Conservation (phyloP, 2,329 filamentous ascomycete species). For the Colletotrichum viniferum region DNA sequence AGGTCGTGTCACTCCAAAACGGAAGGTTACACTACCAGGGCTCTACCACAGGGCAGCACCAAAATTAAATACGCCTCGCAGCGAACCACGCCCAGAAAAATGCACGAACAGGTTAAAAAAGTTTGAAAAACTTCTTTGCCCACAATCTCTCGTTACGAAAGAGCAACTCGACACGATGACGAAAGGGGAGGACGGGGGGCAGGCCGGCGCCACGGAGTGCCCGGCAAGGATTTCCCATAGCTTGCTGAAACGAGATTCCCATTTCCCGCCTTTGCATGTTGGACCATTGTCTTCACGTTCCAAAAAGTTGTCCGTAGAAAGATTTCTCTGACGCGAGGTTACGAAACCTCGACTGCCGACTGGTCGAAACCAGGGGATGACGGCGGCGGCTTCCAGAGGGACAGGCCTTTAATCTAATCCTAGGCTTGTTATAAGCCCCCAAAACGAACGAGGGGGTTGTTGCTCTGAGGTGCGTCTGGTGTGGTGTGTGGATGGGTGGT, state of each 20-base stretch:
- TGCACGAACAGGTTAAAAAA: background rate
- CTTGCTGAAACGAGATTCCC: slow-evolving; percentile 2
- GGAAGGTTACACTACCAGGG: background rate
- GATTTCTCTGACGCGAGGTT: background rate
- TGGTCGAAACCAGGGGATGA: background rate
- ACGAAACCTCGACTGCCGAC: background rate
- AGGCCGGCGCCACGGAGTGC: background rate
- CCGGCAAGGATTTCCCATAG: background rate
- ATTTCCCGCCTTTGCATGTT: background rate
- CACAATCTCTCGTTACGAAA: slow-evolving; percentile 2
- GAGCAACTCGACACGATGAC: background rate
- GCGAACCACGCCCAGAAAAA: background rate
- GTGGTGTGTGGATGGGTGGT: background rate
- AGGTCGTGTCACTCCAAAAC: background rate
- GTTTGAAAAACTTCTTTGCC: background rate
- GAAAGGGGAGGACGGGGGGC: background rate
- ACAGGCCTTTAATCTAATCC: slow-evolving; percentile 5
- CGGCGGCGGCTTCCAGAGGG: background rate
- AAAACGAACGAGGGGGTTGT: background rate
- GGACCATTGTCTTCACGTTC: background rate
- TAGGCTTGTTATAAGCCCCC: background rate
- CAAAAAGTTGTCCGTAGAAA: background rate
- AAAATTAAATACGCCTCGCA: background rate
- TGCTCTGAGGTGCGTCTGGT: background rate
- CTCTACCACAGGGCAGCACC: background rate